Conservation (phyloP, 345 rosid species). For the Bretschneidera sinensis region DNA sequence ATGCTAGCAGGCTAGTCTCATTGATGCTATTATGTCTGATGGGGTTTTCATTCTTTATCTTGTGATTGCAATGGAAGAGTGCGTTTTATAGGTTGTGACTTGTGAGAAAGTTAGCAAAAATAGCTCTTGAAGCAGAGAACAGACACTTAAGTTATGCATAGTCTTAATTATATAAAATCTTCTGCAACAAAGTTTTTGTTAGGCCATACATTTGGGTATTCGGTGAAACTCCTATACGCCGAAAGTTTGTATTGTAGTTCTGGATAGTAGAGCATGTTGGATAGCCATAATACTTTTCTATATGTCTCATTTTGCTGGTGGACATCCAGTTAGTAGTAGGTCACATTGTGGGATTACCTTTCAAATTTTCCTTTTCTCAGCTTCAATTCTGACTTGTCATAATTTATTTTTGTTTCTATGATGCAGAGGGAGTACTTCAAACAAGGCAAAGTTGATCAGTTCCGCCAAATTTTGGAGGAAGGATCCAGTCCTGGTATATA, state of each 20-base stretch:
- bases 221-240: background rate
- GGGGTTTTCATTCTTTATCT: background rate
- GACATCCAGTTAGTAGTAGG: background rate
- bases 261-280: background rate
- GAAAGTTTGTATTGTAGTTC: background rate
- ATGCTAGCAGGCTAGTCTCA: background rate
- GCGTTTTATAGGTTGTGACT: background rate
- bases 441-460: conserved; percentile 88
- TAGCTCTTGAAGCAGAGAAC: background rate
- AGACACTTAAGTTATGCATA: background rate
- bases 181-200: no score
- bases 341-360: background rate
- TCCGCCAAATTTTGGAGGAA: conserved; percentile 92
- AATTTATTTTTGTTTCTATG: background rate
- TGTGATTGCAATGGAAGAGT: background rate
- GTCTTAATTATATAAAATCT: background rate
- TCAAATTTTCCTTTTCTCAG: conserved; percentile 7
- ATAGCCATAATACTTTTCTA: background rate
- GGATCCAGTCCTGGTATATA: conserved; percentile 85
- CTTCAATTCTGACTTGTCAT: background rate
- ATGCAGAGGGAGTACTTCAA: conserved; percentile 94
- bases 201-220: background rate
- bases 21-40: background rate
- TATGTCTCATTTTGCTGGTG: background rate
- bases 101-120: background rate